Evolutionary conservation across 192 early-diverging fungal genomes (phyloP).

Genomic region (Chytriomyces confervae): DNA sequence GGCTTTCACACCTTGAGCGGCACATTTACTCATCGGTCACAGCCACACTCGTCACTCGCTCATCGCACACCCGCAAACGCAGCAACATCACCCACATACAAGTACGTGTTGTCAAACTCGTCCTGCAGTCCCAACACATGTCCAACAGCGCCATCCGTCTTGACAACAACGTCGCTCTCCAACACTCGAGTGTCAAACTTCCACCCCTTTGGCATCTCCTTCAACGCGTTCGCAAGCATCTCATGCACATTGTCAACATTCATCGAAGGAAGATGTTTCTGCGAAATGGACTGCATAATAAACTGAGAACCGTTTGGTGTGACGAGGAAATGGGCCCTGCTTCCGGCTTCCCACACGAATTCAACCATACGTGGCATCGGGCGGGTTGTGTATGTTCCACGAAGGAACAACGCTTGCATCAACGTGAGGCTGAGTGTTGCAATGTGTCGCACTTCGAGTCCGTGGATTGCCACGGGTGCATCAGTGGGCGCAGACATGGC

Average conservation of each 20-base stretch:
- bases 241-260: background rate
- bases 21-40: too few species aligned
- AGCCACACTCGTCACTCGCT: too few species aligned
- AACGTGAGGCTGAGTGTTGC: background rate
- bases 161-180: background rate
- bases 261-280: background rate
- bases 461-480: background rate
- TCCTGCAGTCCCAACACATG: background rate
- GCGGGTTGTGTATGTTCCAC: background rate
- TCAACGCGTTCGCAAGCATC: background rate
- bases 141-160: background rate
- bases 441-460: background rate
- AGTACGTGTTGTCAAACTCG: background rate
- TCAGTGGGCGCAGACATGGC: background rate
- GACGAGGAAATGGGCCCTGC: background rate
- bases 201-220: constrained; percentile 1
- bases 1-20: too few species aligned
- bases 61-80: background rate
- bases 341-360: background rate
- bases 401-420: background rate
- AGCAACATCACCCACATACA: background rate
- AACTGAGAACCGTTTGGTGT: background rate
- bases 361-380: background rate
- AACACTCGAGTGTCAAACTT: background rate
- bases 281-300: background rate